Base-by-base conservation (phyloP, 148 eudicot genomes). In the Silene uniflora region DNA sequence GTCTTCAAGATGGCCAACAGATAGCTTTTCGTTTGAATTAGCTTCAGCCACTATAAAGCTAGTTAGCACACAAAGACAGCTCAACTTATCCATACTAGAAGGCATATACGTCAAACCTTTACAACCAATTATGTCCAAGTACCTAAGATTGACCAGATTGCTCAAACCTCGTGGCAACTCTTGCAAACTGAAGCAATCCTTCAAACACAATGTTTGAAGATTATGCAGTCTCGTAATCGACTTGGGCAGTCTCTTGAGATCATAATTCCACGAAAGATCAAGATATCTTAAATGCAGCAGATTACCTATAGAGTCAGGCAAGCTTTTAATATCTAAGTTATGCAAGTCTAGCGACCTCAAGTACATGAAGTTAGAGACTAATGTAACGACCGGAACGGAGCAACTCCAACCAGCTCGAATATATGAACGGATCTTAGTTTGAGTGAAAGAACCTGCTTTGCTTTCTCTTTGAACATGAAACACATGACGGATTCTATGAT, bases 131-230 rank as follows among this genome's bases (percentile, higher is more conserved):
- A 64, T 27, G 14, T 64, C 68, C 44, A 64, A 27, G 18, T 64
- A 44, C 18, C 68, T 64, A 4, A 64, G 68, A 16, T 64, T 64
- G 16, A 64, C 35, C 68, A 64, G 19, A 14, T 17, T 64, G 19
- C 68, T 22, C 44, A 64, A 29, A 64, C 5, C 29, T 29, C 29
- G 16, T 16, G 68, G 68, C 46, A 64, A 22, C 68, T 64, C 68
- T 64, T 64, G 68, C 44, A 64, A 64, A 64, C 68, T 25, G 44
- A 64, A 64, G 68, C 68, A 64, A 27, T 64, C 68, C 42, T 64
- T 64, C 44, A 64, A 64, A 29, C 44, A 64, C 19, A 64, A 64
- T 25, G 68, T 64, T 42, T 64, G 68, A 29, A 64, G 68, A 64
- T 64, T 25, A 64, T 64, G 19, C 14, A 64, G 68, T 29, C 68